A percentile compares a stretch with the other conserved stretches of the same genome.
These are phyloP conservation scores for Acarospora socialis DNA, from an alignment of 2,329 filamentous ascomycete genomes.

Conservation along the genomic window DNA sequence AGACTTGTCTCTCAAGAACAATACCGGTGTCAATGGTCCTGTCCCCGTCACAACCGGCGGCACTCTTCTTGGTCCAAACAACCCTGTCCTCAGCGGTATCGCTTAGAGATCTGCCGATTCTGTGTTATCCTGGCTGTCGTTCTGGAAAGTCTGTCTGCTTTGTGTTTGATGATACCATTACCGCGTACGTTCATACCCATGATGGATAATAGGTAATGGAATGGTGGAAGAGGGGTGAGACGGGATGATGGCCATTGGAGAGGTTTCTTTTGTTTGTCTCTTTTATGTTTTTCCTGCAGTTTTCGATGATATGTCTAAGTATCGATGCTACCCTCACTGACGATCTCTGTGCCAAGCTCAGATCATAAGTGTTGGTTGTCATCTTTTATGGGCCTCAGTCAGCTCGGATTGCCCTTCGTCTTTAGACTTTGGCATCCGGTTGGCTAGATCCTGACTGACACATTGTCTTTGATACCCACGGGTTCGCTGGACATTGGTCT, in stretches of 20 bases:
- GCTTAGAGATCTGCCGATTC: slow-evolving; percentile 3
- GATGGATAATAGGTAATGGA: slow-evolving; percentile 11
- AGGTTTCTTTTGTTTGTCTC: slow-evolving; percentile 7
- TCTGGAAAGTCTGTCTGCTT: slow-evolving; percentile 6
- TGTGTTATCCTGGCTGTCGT: neutral
- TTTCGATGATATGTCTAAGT: no score
- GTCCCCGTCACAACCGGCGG: no score
- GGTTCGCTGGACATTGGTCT: no score
- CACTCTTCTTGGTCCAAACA: slow-evolving; percentile 12
- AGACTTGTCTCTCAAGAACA: slow-evolving; percentile 10
- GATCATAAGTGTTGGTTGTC: no score
- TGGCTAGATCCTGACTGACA: no score
- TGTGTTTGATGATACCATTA: slow-evolving; percentile 16
- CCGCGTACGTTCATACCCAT: slow-evolving; percentile 11
- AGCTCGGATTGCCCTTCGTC: no score
- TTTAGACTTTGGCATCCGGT: no score
- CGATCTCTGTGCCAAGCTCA: no score
- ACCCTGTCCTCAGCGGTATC: slow-evolving; percentile 12
- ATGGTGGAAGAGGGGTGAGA: slow-evolving; percentile 8
- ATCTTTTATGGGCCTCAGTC: no score
- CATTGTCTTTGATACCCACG: no score
- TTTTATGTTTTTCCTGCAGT: no score
- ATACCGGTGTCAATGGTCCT: slow-evolving; percentile 2
- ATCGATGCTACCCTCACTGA: no score
- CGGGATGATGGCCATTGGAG: slow-evolving; percentile 3